These are phyloP conservation scores for Vararia minispora DNA, from an alignment of 768 basidiomycete species.

Conservation along the genomic window DNA sequence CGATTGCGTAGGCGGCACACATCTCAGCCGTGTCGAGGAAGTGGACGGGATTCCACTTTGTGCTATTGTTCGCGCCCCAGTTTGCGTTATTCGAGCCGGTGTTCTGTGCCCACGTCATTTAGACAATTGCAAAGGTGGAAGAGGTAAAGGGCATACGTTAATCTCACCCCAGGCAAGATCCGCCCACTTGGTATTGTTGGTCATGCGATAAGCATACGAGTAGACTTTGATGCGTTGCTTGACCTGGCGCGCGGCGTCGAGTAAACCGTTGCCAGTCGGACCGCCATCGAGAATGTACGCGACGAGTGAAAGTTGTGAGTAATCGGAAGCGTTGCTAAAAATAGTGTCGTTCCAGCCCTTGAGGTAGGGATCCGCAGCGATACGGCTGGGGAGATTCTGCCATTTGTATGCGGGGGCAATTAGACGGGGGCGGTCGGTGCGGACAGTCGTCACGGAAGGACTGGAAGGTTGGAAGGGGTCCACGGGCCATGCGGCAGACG, in stretches of 20 bases:
- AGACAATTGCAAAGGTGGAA: conserved; percentile 1
- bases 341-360: conserved; percentile 82
- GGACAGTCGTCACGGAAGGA: conserved; percentile 44
- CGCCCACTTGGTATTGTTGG: conserved; percentile 82
- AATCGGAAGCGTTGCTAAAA: conserved; percentile 75
- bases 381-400: conserved; percentile 65
- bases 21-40: conserved; percentile 88
- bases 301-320: conserved; percentile 47
- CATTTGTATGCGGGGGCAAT: conserved; percentile 89
- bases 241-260: conserved; percentile 79
- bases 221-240: conserved; percentile 89
- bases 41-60: conserved; percentile 80
- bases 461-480: conserved; percentile 66
- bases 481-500: conserved; percentile 56
- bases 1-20: conserved; percentile 77
- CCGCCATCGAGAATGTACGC: conserved; percentile 64
- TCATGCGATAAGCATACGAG: conserved; percentile 80
- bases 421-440: conserved; percentile 75
- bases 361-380: conserved; percentile 76
- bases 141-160: conserved; percentile 38
- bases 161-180: conserved; percentile 78
- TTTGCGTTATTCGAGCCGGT: conserved; percentile 56
- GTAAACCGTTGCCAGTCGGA: conserved; percentile 83
- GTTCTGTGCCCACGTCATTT: conserved; percentile 31
- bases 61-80: conserved; percentile 40